Evolutionary conservation across 2,329 filamentous ascomycete genomes (phyloP).

Genomic region (Hymenoscyphus repandus): DNA sequence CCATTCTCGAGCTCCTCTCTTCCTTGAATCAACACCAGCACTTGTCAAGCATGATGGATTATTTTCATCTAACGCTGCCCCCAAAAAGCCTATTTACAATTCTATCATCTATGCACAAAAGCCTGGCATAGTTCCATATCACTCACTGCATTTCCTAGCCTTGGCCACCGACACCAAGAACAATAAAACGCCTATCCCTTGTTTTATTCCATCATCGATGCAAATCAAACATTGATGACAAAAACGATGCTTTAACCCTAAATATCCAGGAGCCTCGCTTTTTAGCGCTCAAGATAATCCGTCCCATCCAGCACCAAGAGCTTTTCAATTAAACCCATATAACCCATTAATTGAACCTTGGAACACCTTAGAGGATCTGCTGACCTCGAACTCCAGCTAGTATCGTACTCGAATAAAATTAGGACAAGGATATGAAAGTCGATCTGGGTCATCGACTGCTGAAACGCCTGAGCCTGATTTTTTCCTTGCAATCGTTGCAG

Average conservation of each 20-base stretch:
- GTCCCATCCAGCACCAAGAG: not conserved
- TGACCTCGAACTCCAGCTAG: not conserved
- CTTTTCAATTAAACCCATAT: not conserved
- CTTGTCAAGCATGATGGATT: not conserved
- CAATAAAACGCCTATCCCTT: not conserved
- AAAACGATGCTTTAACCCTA: too few species aligned
- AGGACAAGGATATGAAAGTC: not conserved
- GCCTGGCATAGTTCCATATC: not conserved
- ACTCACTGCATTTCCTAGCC: too few species aligned
- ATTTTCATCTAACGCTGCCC: too few species aligned
- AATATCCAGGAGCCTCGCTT: not conserved
- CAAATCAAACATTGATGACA: too few species aligned
- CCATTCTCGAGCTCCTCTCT: not conserved
- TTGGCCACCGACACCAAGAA: too few species aligned
- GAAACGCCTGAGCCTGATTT: conserved; percentile 25
- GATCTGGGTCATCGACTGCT: conserved; percentile 20
- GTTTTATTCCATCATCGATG: too few species aligned
- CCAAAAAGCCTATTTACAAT: not conserved
- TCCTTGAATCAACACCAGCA: too few species aligned
- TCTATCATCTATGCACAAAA: not conserved
- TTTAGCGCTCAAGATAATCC: not conserved
- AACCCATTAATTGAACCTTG: not conserved
- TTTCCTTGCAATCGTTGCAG: conserved; percentile 30
- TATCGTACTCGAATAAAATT: too few species aligned
- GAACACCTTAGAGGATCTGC: too few species aligned